Base-by-base conservation (phyloP, 23 red algal genomes). In the Gracilaria gracilis region DNA sequence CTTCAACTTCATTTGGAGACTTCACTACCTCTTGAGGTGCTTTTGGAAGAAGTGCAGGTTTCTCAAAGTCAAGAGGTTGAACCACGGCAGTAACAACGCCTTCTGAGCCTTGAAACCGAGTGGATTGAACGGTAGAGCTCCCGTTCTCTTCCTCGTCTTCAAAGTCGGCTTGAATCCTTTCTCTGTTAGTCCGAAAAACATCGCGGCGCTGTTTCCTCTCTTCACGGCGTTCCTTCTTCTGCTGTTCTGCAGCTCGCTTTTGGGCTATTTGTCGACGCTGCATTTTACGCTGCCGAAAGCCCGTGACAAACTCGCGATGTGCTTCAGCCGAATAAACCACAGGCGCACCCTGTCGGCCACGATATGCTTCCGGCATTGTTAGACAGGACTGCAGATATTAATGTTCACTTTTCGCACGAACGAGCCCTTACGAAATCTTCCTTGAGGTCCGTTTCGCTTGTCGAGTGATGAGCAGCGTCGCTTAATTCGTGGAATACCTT, bases 251-350 rank as follows among this genome's bases (percentile, higher is more conserved):
- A 15, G 82, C 82, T 29, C 32, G 57, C 23, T 53, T 66, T n/a
- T 58, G 44, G 5, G 92, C 92, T 57, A 46, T 39, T 78, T 81
- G 61, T 28, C 93, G 87, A 31, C 86, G 88, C 15, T 62, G 55
- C 55, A 70, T 59, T 61, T 87, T 88, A 17, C 93, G 85, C 28
- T 61, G 57, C 31, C 88, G 86, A 49, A 95, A 95, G 12, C 86
- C 93, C 59, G 86, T 95, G 19, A 95, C 93, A 50, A 88, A 90
- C 57, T 87, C 86, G 29, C 93, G 93, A 86, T 95, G 93, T 1
- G 86, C 93, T 13, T 83, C 86, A 21, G 85, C 55, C 53, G 82
- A 57, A 57, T 95, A 95, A 9, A 88, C 46, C 34, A 95, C 85
- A 32, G 85, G 47, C 44, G 70, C 49, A 62, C 54, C 79, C 15